Conservation (phyloP, 2,329 filamentous ascomycete species). For the Penicillium sp. region DNA sequence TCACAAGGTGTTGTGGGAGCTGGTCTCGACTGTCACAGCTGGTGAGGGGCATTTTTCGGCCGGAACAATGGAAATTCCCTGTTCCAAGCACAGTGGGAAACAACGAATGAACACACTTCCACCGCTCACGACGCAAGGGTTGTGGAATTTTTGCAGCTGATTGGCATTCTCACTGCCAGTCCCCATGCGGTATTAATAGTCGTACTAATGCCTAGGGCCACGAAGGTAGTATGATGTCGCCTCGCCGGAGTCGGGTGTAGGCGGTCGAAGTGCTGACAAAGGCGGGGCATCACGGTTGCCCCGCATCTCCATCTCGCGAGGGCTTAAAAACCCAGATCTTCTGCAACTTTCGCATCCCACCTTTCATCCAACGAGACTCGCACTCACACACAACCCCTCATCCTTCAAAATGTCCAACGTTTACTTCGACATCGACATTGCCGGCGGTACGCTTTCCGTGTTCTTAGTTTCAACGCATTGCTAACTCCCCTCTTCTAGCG, state of each 20-base stretch:
- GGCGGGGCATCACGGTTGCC: background rate
- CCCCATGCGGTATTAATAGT: background rate
- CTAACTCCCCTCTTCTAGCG: background rate
- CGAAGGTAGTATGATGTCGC: background rate
- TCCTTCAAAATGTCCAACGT: conserved; percentile 11
- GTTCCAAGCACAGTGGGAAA: background rate
- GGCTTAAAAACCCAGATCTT: background rate
- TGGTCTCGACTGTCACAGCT: background rate
- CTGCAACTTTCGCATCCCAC: background rate
- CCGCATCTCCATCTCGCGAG: background rate
- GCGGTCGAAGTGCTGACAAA: background rate
- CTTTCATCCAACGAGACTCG: background rate
- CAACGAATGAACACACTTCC: background rate
- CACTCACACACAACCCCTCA: background rate
- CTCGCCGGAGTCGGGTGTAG: background rate
- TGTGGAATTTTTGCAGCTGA: background rate
- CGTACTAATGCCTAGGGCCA: background rate
- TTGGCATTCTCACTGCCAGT: background rate
- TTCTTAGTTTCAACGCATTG: background rate
- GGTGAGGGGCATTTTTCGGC: background rate
- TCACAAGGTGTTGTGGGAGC: background rate
- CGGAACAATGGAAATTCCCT: background rate
- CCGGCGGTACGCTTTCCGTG: background rate
- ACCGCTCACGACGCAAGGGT: background rate
- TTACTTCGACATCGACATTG: conserved; percentile 6